These are phyloP conservation scores for Ogataea trehaloabstinens DNA, from an alignment of 805 yeast genomes.

Conservation along the genomic window DNA sequence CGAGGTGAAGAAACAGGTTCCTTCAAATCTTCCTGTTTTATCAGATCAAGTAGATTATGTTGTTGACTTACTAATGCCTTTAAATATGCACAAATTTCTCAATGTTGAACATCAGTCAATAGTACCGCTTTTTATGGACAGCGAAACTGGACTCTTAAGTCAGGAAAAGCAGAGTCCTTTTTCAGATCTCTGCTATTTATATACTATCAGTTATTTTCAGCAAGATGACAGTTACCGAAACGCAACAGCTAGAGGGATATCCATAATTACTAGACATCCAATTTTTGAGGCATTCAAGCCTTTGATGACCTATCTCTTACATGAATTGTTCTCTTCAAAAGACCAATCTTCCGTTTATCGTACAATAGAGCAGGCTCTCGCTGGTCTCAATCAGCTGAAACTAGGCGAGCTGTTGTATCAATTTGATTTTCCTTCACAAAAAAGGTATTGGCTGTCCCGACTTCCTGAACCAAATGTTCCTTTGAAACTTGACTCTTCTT, in stretches of 20 bases:
- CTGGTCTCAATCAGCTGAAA: conserved; percentile 22
- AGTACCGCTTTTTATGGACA: conserved; percentile 45
- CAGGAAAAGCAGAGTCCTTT: conserved; percentile 12
- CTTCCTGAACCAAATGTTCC: conserved; percentile 17
- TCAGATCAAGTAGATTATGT: conserved; percentile 49
- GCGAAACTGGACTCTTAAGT: conserved; percentile 14
- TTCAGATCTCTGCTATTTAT: conserved; percentile 23
- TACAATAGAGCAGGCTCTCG: conserved; percentile 11
- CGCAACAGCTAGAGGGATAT: conserved; percentile 44
- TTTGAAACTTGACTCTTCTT: conserved; percentile 4
- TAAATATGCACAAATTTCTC: conserved; percentile 40
- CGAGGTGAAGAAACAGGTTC: conserved; percentile 57
- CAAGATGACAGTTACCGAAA: conserved; percentile 33
- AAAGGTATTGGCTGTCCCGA: conserved; percentile 23
- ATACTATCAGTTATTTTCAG: conserved; percentile 30
- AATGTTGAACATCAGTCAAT: conserved; percentile 58
- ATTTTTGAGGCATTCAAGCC: conserved; percentile 51
- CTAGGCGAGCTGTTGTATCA: conserved; percentile 27
- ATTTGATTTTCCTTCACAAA: conserved; percentile 11
- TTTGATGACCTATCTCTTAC: conserved; percentile 43
- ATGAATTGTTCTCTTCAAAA: conserved; percentile 33
- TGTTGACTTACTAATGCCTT: conserved; percentile 26
- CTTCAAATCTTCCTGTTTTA: conserved; percentile 55
- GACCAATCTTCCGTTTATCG: conserved; percentile 3
- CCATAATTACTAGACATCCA: conserved; percentile 43